Base-by-base conservation (phyloP, 2,329 filamentous ascomycete genomes). In the Xylariaceae sp. region DNA sequence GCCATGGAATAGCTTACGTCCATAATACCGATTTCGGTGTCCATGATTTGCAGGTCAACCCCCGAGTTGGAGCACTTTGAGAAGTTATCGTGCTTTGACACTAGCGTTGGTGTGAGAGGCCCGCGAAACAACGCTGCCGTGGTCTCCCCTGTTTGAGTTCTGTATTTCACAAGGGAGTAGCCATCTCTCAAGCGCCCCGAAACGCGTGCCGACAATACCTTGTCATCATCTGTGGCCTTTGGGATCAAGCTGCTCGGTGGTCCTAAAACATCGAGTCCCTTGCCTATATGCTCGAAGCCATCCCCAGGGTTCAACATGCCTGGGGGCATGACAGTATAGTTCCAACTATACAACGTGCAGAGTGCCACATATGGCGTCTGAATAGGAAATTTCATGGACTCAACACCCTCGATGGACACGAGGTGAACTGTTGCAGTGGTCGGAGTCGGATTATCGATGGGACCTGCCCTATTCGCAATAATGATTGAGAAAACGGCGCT, bases 1-100 rank as follows among this genome's bases (percentile, higher is more conserved):
- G 75, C 75, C 0, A 63, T 48, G 0, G 68, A 69, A 58, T 77
- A 78, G 0, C 70, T 70, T 1, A 76, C 46, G 52, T 78, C 75
- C 68, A 77, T 73, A 5, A 77, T 57, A 0, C 70, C 71, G 0
- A 69, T 5, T 1, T 68, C 36, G 7, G 56, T 48, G 42, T 78
- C 75, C 0, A 76, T 48, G 16, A 77, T 69, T 50, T 73, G 67
- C n/a, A 73, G 57, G 31, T 75, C 67, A 0, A 53, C 45, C 0
- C 69, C 68, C 0, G 60, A 66, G 39, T 64, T 73, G 7, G 73
- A 75, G 14, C 47, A 28, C 31, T 11, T 39, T 53, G 48, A 51
- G 34, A 59, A 13, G 17, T 50, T 42, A 2, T 39, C 39, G 3
- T 36, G 36, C 14, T 16, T 48, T 1, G 50, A 42, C 1, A 68